Percentiles rank a stretch among this genome's conserved stretches.
These are phyloP conservation scores for Holtermannia corniformis DNA, from an alignment of 768 basidiomycete species.

Conservation along the genomic window DNA sequence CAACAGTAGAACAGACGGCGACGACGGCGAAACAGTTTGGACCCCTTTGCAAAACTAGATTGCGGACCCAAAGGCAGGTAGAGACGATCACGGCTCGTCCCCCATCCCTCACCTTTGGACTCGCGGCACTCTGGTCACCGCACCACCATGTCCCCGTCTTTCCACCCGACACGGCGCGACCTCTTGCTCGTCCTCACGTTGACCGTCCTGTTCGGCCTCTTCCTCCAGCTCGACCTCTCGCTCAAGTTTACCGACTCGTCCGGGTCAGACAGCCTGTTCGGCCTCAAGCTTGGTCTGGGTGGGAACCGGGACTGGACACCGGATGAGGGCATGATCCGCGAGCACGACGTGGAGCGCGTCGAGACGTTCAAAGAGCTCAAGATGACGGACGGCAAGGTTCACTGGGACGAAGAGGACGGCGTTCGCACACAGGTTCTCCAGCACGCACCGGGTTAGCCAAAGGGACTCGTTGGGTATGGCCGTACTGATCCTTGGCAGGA, in stretches of 20 bases:
- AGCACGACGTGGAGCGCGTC: neutral
- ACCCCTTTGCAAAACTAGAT: too few species aligned
- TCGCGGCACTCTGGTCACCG: too few species aligned
- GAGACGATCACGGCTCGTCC: too few species aligned
- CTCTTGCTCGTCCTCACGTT: constrained; percentile 59
- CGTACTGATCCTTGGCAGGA: constrained; percentile 53
- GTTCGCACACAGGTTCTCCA: constrained; percentile 55
- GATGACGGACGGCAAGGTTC: constrained; percentile 32
- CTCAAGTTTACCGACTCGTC: constrained; percentile 46
- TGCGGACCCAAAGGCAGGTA: too few species aligned
- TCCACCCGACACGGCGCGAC: constrained; percentile 60
- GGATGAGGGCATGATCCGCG: constrained; percentile 8
- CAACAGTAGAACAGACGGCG: too few species aligned
- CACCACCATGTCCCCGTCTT: too few species aligned
- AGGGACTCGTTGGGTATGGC: constrained; percentile 12
- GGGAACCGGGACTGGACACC: constrained; percentile 1
- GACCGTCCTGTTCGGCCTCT: constrained; percentile 56
- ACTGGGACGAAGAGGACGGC: constrained; percentile 28
- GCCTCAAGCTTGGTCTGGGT: constrained; percentile 19
- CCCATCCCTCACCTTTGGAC: too few species aligned
- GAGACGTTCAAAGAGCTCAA: constrained; percentile 7
- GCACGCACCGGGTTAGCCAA: constrained; percentile 60
- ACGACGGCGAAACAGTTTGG: too few species aligned
- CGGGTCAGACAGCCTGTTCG: constrained; percentile 17
- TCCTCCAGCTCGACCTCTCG: constrained; percentile 64